These are phyloP conservation scores for Exophiala dermatitidis DNA, from an alignment of 2,329 filamentous ascomycete genomes.

Conservation along the genomic window DNA sequence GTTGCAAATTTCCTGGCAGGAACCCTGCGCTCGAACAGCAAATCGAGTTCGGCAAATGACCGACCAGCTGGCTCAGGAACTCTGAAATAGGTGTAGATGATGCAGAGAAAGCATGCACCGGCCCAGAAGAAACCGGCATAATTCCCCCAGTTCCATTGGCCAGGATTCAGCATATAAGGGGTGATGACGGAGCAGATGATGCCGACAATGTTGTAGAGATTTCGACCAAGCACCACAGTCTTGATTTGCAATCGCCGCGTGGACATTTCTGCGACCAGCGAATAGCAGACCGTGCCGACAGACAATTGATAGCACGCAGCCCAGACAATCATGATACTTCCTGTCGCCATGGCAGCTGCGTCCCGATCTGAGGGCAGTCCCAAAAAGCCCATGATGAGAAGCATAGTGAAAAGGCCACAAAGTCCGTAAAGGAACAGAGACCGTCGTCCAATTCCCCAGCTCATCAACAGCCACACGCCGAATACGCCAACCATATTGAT, in stretches of 20 bases:
- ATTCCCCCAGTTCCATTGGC: conserved; percentile 78
- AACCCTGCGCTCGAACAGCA: conserved; percentile 69
- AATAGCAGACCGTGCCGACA: conserved; percentile 85
- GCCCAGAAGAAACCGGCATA: conserved; percentile 77
- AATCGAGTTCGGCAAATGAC: conserved; percentile 76
- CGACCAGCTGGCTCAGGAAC: conserved; percentile 72
- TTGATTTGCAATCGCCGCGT: conserved; percentile 80
- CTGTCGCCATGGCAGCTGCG: conserved; percentile 65
- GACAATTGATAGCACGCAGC: conserved; percentile 76
- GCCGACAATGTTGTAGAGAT: conserved; percentile 70
- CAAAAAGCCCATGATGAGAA: conserved; percentile 76
- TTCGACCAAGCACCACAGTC: conserved; percentile 77
- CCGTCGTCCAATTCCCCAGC: conserved; percentile 64
- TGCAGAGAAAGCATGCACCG: conserved; percentile 68
- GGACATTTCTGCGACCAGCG: conserved; percentile 74
- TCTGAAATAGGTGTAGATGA: conserved; percentile 73
- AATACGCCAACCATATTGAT: conserved; percentile 43
- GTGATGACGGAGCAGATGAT: conserved; percentile 76
- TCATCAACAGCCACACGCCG: conserved; percentile 55
- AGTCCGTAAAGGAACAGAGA: conserved; percentile 69
- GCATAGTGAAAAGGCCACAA: conserved; percentile 64
- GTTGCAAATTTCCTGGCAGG: conserved; percentile 64
- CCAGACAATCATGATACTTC: conserved; percentile 77
- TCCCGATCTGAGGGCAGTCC: conserved; percentile 58
- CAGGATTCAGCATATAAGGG: conserved; percentile 72